Percentiles rank a stretch among this genome's conserved stretches.
phyloP scores from a whole-genome alignment of 1,139 yeast genomes.

The Suhomyces wounanorum region DNA sequence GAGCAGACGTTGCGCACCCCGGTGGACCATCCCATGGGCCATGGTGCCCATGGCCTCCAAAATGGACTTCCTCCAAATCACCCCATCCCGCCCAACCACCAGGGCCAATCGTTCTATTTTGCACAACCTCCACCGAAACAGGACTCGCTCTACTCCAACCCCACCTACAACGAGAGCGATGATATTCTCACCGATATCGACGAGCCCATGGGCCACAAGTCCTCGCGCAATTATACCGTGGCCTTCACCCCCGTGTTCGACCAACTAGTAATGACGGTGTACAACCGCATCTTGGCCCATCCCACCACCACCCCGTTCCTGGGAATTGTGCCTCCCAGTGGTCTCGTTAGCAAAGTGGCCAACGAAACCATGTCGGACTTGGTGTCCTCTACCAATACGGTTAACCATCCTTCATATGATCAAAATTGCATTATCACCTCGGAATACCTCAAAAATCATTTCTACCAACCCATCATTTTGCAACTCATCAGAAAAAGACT shows the following conservation, averaged over 20 bases:
- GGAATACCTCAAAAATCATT: conserved; percentile 35
- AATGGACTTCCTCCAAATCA: not conserved
- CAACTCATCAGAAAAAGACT: conserved; percentile 47
- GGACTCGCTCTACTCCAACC: conserved; percentile 29
- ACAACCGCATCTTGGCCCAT: conserved; percentile 38
- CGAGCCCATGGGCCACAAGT: conserved; percentile 29
- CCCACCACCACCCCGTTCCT: conserved; percentile 52
- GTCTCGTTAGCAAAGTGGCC: conserved; percentile 46
- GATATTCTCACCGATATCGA: conserved; percentile 46
- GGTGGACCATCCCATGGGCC: conserved; percentile 26
- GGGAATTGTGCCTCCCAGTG: conserved; percentile 48
- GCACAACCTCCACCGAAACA: conserved; percentile 9
- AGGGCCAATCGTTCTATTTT: conserved; percentile 9
- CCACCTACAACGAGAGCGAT: conserved; percentile 43
- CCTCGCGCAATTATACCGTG: conserved; percentile 36
- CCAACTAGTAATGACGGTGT: conserved; percentile 38
- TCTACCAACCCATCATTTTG: conserved; percentile 45
- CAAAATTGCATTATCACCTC: conserved; percentile 34
- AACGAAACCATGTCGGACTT: conserved; percentile 41
- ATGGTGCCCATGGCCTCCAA: not conserved
- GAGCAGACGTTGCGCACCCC: conserved; percentile 50
- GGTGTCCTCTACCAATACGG: conserved; percentile 21
- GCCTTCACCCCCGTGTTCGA: conserved; percentile 42
- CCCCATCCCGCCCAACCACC: not conserved
- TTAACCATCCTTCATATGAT: conserved; percentile 34